Evolutionary conservation across 2,329 filamentous ascomycete species (phyloP).

Genomic region (Fusarium ambrosium): DNA sequence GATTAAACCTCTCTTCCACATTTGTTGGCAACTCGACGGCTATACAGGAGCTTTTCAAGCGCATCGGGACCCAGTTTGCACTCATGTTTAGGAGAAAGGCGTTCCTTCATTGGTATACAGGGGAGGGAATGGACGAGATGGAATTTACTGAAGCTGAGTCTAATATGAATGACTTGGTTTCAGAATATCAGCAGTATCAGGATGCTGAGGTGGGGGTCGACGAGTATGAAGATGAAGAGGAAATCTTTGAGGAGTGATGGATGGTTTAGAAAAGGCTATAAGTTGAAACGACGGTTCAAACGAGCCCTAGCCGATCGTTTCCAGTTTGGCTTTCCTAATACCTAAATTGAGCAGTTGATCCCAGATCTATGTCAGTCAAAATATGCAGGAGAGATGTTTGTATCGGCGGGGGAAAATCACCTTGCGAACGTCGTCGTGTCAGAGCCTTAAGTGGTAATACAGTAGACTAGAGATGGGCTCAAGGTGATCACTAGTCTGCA

Average conservation of each 20-base stretch:
- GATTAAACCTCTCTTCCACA: constrained; percentile 98
- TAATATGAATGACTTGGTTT: constrained; percentile 99
- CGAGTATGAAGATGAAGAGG: constrained; percentile 94
- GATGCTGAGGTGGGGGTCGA: constrained; percentile 96
- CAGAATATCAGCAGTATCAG: constrained; percentile 99
- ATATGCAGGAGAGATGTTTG: background rate
- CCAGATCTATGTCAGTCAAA: background rate
- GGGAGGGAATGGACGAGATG: constrained; percentile 99
- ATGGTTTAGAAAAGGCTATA: background rate
- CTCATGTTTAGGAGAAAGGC: constrained; percentile 99
- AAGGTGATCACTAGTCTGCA: background rate
- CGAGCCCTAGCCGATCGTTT: background rate
- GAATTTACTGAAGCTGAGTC: constrained; percentile 99
- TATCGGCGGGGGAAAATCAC: background rate
- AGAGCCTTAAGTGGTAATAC: background rate
- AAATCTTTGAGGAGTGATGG: background rate
- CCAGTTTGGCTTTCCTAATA: background rate
- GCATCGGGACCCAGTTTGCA: constrained; percentile 98
- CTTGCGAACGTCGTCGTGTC: background rate
- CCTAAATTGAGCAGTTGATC: background rate
- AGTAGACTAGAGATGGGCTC: background rate
- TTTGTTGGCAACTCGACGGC: constrained; percentile 99
- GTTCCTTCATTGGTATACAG: constrained; percentile 99
- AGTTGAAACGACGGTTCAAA: background rate
- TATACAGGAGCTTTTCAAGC: constrained; percentile 99